These are phyloP conservation scores for Psophocarpus tetragonolobus DNA, from an alignment of 306 rosid species.

Conservation along the genomic window DNA sequence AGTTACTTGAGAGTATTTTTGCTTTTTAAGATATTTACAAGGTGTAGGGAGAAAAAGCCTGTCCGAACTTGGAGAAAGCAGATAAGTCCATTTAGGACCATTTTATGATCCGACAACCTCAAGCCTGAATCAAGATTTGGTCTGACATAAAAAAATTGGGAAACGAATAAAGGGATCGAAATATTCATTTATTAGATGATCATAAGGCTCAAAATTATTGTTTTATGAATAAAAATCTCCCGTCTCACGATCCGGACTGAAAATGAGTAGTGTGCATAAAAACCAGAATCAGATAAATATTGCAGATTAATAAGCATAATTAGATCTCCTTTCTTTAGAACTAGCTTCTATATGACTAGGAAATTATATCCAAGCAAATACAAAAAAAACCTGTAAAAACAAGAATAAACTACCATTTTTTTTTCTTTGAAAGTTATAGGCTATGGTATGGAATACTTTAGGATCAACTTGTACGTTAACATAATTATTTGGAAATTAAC, in stretches of 20 bases:
- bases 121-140: background rate
- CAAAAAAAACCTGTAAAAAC: background rate
- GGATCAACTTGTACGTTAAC: no score
- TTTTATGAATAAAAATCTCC: background rate
- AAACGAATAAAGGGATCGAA: no score
- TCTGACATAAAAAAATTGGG: background rate
- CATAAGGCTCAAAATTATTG: background rate
- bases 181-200: background rate
- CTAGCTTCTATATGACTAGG: background rate
- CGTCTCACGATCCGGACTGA: background rate
- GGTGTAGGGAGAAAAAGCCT: no score
- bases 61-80: constrained; percentile 11
- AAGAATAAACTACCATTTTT: no score
- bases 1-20: no score
- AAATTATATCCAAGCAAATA: background rate
- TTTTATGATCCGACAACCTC: no score
- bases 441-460: no score
- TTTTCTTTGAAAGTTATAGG: no score
- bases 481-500: no score
- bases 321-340: background rate
- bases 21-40: no score
- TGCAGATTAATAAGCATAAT: background rate
- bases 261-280: background rate
- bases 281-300: background rate
- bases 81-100: constrained; percentile 9